Evolutionary conservation across 2,329 filamentous ascomycete species (phyloP).

Genomic region (Trichoderma pleuroti): DNA sequence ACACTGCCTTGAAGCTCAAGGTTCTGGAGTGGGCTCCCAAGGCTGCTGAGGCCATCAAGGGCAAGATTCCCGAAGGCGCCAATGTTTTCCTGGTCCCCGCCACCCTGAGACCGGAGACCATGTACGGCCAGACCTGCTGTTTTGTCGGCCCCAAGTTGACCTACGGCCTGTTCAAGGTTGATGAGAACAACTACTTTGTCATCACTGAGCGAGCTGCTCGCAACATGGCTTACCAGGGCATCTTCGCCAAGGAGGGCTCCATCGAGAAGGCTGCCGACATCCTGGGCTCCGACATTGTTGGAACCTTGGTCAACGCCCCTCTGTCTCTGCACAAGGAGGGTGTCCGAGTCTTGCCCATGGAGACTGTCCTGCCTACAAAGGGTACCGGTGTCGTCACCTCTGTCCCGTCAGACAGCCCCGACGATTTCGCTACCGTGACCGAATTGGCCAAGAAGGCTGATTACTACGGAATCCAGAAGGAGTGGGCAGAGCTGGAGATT

Average conservation of each 20-base stretch:
- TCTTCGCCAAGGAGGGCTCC: conserved; percentile 73
- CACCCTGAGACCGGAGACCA: conserved; percentile 91
- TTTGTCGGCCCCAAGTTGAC: conserved; percentile 88
- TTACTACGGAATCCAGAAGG: conserved; percentile 93
- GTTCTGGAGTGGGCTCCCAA: conserved; percentile 84
- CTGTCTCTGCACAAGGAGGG: conserved; percentile 80
- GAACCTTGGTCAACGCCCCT: conserved; percentile 85
- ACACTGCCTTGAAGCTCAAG: conserved; percentile 87
- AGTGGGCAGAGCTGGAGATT: conserved; percentile 91
- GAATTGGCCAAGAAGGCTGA: conserved; percentile 94
- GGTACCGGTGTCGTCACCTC: conserved; percentile 95
- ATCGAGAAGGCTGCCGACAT: conserved; percentile 73
- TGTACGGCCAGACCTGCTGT: conserved; percentile 97
- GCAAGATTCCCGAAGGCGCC: conserved; percentile 73
- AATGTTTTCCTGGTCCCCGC: conserved; percentile 88
- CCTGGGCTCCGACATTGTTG: conserved; percentile 74
- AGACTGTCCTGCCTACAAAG: conserved; percentile 85
- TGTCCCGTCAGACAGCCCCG: conserved; percentile 89
- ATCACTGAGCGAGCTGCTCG: conserved; percentile 80
- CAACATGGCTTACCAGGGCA: conserved; percentile 95
- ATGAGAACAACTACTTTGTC: conserved; percentile 76
- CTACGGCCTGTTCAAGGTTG: conserved; percentile 83
- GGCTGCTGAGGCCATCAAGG: conserved; percentile 67
- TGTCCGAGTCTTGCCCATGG: conserved; percentile 91
- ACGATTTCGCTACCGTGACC: conserved; percentile 85